Base-by-base conservation (phyloP, 345 rosid genomes). In the Salix caprea region DNA sequence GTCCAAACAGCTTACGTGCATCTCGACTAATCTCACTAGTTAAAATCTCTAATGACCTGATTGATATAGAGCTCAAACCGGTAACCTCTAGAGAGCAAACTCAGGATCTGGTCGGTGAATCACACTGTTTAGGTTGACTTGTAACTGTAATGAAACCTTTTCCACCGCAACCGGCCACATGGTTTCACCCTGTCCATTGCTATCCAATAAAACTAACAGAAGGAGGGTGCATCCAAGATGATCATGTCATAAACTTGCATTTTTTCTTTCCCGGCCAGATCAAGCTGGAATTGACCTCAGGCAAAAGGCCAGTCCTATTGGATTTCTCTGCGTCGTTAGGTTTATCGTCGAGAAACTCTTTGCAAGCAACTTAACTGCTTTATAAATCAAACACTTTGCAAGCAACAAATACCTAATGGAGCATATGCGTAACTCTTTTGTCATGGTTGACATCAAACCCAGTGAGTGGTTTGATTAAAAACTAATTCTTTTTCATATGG, bases 131-230 rank as follows among this genome's bases (percentile, higher is more conserved):
- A 30, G 32, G 32, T 30, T 30, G 32, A 30, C 32, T 30, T 30
- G 32, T 30, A 30, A 30, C 32, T 30, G 32, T 3, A 3, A 30
- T 30, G 32, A 30, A 30, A 30, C 32, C 32, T 30, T 30, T 30
- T 30, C 32, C 32, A 30, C 30, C 32, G 32, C 32, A 30, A 30
- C 32, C 32, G 32, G 32, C 32, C 0, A 30, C 71, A 75, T 67
- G 78, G 13, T 67, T 70, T 46, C 70, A 76, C 70, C 60, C 36
- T 44, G 65, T 75, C 79, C 28, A 40, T 40, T 69, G 9, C 7
- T 16, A 61, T 50, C 75, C 52, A 36, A 23, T 21, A 39, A 40
- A 24, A 19, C 28, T 23, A 34, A 4, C 18, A 52, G 13, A 12
- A 62, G 50, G 0, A 34, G 4, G 21, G 28, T 16, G 6, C 14